A percentile compares a stretch with the other conserved stretches of the same genome.
Conservation (phyloP, 495 filamentous ascomycete genomes). For the Xylaria scruposa region DNA sequence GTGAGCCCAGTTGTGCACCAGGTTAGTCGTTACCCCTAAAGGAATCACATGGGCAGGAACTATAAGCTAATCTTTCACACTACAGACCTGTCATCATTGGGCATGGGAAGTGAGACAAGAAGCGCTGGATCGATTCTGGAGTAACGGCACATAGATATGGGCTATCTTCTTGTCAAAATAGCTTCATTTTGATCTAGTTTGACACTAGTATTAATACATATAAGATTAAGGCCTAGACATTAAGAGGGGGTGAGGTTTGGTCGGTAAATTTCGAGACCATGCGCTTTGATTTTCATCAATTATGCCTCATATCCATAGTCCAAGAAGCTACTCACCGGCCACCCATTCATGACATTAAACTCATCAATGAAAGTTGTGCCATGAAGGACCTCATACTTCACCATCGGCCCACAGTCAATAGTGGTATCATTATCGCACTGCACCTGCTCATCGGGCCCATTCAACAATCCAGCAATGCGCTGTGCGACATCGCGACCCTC, state of each 20-base stretch:
- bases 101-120: constrained; percentile 55
- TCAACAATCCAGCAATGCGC: constrained; percentile 55
- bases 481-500: constrained; percentile 64
- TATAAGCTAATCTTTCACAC: background rate
- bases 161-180: background rate
- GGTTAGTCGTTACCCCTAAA: background rate
- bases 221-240: background rate
- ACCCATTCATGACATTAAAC: constrained; percentile 41
- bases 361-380: constrained; percentile 38
- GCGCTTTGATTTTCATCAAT: background rate
- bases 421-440: constrained; percentile 40
- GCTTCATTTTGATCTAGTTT: background rate
- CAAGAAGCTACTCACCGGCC: constrained; percentile 41
- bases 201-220: background rate
- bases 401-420: constrained; percentile 34
- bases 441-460: constrained; percentile 28
- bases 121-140: constrained; percentile 53
- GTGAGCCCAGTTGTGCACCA: constrained; percentile 59
- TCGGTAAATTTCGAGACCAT: background rate
- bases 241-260: background rate
- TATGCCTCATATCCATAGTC: constrained; percentile 38
- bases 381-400: constrained; percentile 35
- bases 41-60: background rate
- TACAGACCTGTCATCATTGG: constrained; percentile 58
- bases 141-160: constrained; percentile 25